Evolutionary conservation across 179 eudicot genomes (phyloP).

Genomic region (Gypsophila paniculata): DNA sequence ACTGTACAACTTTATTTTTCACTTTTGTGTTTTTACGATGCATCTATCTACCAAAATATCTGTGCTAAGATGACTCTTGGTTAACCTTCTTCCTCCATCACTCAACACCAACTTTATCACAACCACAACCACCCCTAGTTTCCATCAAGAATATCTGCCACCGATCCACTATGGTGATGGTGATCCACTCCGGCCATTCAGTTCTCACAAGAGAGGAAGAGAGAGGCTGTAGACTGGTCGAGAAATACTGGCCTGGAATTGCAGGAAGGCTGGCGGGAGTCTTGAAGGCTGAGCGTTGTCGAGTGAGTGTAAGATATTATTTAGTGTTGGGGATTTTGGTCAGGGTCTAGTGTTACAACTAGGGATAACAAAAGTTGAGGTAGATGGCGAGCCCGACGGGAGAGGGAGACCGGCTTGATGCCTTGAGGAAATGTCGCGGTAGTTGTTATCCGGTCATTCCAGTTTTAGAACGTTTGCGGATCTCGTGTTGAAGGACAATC

Average conservation of each 20-base stretch:
- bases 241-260: background rate
- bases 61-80: background rate
- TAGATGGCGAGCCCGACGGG: too few relatives aligned
- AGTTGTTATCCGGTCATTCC: too few relatives aligned
- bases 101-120: background rate
- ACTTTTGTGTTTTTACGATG: background rate
- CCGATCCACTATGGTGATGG: background rate
- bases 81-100: background rate
- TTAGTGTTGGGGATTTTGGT: too few relatives aligned
- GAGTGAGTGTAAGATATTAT: background rate
- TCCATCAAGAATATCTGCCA: background rate
- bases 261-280: background rate
- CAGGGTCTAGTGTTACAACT: too few relatives aligned
- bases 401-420: too few relatives aligned
- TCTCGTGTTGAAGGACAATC: too few relatives aligned
- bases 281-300: background rate
- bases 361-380: too few relatives aligned
- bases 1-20: background rate
- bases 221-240: background rate
- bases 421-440: too few relatives aligned
- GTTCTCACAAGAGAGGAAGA: too few relatives aligned
- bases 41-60: too few relatives aligned
- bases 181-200: too few relatives aligned
- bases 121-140: background rate
- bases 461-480: too few relatives aligned